Base-by-base conservation (phyloP, 2,329 filamentous ascomycete species). In the Fusarium sp. region DNA sequence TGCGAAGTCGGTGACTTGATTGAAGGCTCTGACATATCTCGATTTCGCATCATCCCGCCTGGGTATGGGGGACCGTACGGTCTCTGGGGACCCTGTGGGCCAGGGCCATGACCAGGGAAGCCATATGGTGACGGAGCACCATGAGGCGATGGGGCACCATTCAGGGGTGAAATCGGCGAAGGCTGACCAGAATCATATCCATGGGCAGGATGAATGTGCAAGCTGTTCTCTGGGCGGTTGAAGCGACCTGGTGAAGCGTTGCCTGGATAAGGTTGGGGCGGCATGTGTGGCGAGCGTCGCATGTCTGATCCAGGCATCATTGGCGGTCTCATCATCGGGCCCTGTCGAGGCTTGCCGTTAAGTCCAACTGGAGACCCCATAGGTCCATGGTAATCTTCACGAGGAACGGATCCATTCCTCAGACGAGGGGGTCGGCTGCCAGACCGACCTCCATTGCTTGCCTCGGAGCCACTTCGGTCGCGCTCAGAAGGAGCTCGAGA, bases 391-490 rank as follows among this genome's bases (percentile, higher is more conserved):
- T 77, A 74, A 33, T 83, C 80, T 4, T 83, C 82, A 15, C 79
- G 76, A 6, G 78, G 73, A 2, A 74, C 65, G 1, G 78, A 79
- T 40, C 77, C 79, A 17, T 83, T 83, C 42, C 80, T 79, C 11
- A 80, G 72, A 26, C 80, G 78, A 5, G 77, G 74, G 10, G 80
- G 81, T n/a, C 82, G 80, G 59, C 78, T 81, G 31, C 77, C 77
- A 22, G 80, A 78, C 46, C 78, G 76, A 11, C 79, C 79, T 28
- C 80, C 80, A n/a, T 77, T 82, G 75, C 86, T 87, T 5, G 85
- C 80, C 22, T 88, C 86, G 0, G 87, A 88, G 33, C 85, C 85
- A 65, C 86, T 88, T 42, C 86, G 80, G 43, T 88, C 83, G 11
- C 86, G 81, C 43, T 87, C 85, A 0, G 80, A 80, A 22, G 78